Percentiles rank a stretch among this genome's conserved stretches.
Evolutionary conservation across 2,329 filamentous ascomycete species (phyloP).

Genomic region (Hypoxylon sp.): DNA sequence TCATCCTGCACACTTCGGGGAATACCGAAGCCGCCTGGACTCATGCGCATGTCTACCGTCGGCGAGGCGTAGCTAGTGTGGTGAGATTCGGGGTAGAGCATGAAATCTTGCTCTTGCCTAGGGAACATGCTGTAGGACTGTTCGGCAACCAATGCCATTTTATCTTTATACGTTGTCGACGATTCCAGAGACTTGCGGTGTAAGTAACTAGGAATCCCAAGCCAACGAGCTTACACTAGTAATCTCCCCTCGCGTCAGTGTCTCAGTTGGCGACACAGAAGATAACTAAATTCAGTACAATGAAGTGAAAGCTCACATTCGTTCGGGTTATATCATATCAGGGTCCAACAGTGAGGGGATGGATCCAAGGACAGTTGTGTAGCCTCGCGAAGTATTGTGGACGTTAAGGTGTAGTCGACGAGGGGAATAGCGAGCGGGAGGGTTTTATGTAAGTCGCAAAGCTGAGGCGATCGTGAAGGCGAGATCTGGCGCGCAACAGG

Average conservation of each 20-base stretch:
- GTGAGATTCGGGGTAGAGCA: conserved; percentile 53
- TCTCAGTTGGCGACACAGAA: conserved; percentile 29
- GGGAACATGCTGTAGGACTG: conserved; percentile 55
- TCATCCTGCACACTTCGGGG: conserved; percentile 58
- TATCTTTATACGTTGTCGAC: conserved; percentile 18
- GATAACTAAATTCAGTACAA: conserved; percentile 13
- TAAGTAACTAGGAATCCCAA: conserved; percentile 28
- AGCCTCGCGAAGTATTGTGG: conserved; percentile 9
- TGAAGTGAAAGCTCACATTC: conserved; percentile 38
- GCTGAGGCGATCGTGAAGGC: conserved; percentile 17
- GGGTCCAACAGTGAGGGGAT: conserved; percentile 10
- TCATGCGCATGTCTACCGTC: conserved; percentile 64
- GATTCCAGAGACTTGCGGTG: conserved; percentile 26
- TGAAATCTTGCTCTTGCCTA: conserved; percentile 54
- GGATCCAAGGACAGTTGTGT: conserved; percentile 8
- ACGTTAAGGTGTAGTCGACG: conserved; percentile 4
- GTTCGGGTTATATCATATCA: conserved; percentile 40
- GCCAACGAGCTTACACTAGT: conserved; percentile 27
- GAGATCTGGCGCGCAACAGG: conserved; percentile 17
- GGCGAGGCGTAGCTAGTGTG: conserved; percentile 52
- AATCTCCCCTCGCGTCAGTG: conserved; percentile 42
- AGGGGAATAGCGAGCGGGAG: conserved; percentile 21
- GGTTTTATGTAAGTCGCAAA: conserved; percentile 36
- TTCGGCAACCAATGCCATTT: conserved; percentile 52
- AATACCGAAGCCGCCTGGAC: conserved; percentile 63